Percentiles rank a stretch among this genome's conserved stretches.
Evolutionary conservation across 371 early-diverging fungal species (phyloP).

Genomic region (Mucor sp.): DNA sequence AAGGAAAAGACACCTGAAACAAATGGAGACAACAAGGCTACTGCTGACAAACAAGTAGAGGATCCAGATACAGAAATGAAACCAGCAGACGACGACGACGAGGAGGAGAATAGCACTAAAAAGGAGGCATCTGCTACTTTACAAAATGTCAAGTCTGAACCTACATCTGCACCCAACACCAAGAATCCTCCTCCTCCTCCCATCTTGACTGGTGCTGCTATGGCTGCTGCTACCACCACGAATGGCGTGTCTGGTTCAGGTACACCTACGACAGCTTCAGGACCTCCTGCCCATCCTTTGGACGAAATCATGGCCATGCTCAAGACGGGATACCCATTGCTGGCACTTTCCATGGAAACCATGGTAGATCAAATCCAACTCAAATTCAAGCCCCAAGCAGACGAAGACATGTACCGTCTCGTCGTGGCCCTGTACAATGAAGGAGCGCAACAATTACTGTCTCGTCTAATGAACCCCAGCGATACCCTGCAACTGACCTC

Average conservation of each 20-base stretch:
- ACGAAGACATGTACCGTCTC: conserved; percentile 95
- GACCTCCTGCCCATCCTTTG: conserved; percentile 51
- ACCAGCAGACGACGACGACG: not conserved
- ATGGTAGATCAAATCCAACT: conserved; percentile 96
- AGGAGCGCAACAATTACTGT: conserved; percentile 78
- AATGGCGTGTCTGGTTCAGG: not conserved
- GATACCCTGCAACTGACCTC: conserved; percentile 67
- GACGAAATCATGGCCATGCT: conserved; percentile 96
- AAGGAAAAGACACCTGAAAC: not conserved
- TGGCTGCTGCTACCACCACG: not conserved
- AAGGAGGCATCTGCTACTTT: not conserved
- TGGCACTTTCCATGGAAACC: conserved; percentile 95
- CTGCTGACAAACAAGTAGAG: not conserved
- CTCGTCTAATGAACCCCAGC: conserved; percentile 57
- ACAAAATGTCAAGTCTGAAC: conserved; percentile 7
- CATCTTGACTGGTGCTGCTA: not conserved
- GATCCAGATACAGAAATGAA: not conserved
- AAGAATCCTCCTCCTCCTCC: conserved; percentile 1
- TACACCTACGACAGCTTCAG: not conserved
- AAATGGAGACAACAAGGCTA: not conserved
- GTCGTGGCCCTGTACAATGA: conserved; percentile 88
- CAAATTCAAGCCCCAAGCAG: conserved; percentile 89
- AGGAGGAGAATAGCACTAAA: not conserved
- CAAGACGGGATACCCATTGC: conserved; percentile 93
- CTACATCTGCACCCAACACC: not conserved